Base-by-base conservation (phyloP, 2,329 filamentous ascomycete genomes). In the Fusarium anguioides region DNA sequence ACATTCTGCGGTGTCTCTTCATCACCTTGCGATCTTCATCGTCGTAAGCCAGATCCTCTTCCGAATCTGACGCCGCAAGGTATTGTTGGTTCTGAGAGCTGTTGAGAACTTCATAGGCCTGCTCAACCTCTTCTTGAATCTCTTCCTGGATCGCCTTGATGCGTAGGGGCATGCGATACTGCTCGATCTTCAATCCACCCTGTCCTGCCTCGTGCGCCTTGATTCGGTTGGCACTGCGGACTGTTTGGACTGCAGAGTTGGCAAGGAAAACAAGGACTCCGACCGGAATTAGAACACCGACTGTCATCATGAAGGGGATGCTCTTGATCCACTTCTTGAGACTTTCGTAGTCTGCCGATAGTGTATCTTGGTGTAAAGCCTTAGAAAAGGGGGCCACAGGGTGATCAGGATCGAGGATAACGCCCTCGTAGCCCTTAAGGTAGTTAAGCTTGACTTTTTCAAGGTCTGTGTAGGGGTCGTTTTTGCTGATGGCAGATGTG, bases 171-270 rank as follows among this genome's bases (percentile, higher is more conserved):
- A 94, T 86, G 20, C 91, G 87, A 74, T 97, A 97, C 46, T 88
- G 85, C 17, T 87, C 83, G 17, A 92, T 83, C 52, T 89, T 84
- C 52, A 93, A 83, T 8, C 89, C 91, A 0, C 87, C 87, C 50
- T 89, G 82, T 15, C 91, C 91, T 49, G 84, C 82, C 75, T 95
- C 91, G 74, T 98, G 92, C 3, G 92, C 81, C 53, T 85, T 85
- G 56, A 97, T 95, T 39, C 95, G 88, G 61, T 88, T 86, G 7
- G 86, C 85, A 74, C 92, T 96, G 64, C 89, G 87, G 47, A 92
- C 80, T 1, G 89, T 94, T 76, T 97, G 94, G 27, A 96, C 81
- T 8, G 85, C 87, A 2, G 93, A 88, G 76, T 94, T 96, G 74
- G 91, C 75, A 7, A 97, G 81, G 74, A 92, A 97, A 2, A 89